phyloP scores from a whole-genome alignment of 192 early-diverging fungal genomes.

The Glomus cerebriforme region DNA sequence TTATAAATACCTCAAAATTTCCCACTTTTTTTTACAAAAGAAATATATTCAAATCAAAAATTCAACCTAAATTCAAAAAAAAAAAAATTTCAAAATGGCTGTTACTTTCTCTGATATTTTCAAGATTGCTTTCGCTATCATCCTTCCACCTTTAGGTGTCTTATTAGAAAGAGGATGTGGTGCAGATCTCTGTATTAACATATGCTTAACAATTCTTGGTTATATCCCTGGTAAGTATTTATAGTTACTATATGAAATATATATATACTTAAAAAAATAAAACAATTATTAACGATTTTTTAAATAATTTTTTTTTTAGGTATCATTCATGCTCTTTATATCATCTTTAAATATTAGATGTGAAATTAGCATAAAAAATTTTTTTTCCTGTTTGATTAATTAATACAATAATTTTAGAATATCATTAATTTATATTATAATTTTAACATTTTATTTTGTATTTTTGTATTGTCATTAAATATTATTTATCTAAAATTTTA shows the following conservation, averaged over 20 bases:
- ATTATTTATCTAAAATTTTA: too few species aligned
- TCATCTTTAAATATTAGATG: not conserved
- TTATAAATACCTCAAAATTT: too few species aligned
- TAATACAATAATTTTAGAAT: too few species aligned
- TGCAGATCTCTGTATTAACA: slow-evolving; percentile 66
- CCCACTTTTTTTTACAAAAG: not conserved
- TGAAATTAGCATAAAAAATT: too few species aligned
- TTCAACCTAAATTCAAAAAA: slow-evolving; percentile 6
- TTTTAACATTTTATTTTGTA: too few species aligned
- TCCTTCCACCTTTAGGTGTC: slow-evolving; percentile 55
- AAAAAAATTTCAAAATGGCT: slow-evolving; percentile 38
- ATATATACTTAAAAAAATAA: too few species aligned
- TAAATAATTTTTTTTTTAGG: not conserved
- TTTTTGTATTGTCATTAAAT: too few species aligned
- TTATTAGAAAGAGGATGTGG: slow-evolving; percentile 54
- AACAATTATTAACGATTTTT: too few species aligned
- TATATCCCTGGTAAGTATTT: slow-evolving; percentile 33
- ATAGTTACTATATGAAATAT: too few species aligned
- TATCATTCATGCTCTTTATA: not conserved
- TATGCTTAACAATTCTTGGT: slow-evolving; percentile 67
- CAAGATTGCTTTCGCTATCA: slow-evolving; percentile 52
- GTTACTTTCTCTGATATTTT: slow-evolving; percentile 50
- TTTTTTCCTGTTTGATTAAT: too few species aligned
- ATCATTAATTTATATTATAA: too few species aligned
- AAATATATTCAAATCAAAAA: not conserved